Evolutionary conservation across 106 monocot genomes (phyloP).

Genomic region (Phalaenopsis equestris): DNA sequence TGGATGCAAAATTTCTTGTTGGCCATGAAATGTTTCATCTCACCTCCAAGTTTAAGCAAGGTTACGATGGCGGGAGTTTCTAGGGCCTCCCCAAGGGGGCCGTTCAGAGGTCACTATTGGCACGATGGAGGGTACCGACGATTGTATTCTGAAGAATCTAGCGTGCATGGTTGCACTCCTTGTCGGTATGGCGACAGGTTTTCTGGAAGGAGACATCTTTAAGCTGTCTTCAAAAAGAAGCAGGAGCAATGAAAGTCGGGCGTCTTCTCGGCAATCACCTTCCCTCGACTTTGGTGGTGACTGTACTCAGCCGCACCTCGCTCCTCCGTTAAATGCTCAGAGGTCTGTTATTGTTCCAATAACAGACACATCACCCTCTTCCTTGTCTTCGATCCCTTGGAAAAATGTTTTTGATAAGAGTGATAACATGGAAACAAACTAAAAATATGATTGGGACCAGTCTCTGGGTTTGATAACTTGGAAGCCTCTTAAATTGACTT

Average conservation of each 20-base stretch:
- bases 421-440: conserved; percentile 23
- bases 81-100: too few relatives aligned
- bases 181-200: conserved; percentile 36
- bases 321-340: conserved; percentile 20
- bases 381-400: conserved; percentile 17
- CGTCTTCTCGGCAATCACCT: conserved; percentile 45
- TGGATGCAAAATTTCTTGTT: too few relatives aligned
- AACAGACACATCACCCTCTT: not conserved
- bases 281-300: conserved; percentile 26
- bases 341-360: conserved; percentile 59
- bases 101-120: conserved; percentile 44
- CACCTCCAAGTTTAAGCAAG: too few relatives aligned
- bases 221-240: conserved; percentile 36
- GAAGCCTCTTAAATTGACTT: conserved; percentile 57
- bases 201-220: conserved; percentile 42
- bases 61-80: too few relatives aligned
- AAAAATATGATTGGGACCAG: conserved; percentile 33
- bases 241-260: conserved; percentile 25
- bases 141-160: conserved; percentile 39
- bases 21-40: too few relatives aligned
- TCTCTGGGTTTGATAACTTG: conserved; percentile 32
- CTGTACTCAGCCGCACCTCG: conserved; percentile 14
- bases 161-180: conserved; percentile 30
- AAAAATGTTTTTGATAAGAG: conserved; percentile 25
- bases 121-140: conserved; percentile 39